Evolutionary conservation across 495 filamentous ascomycete species (phyloP), one percentile per base, ranked within the genome.

Genomic region (Lentithecium fluviatile): DNA sequence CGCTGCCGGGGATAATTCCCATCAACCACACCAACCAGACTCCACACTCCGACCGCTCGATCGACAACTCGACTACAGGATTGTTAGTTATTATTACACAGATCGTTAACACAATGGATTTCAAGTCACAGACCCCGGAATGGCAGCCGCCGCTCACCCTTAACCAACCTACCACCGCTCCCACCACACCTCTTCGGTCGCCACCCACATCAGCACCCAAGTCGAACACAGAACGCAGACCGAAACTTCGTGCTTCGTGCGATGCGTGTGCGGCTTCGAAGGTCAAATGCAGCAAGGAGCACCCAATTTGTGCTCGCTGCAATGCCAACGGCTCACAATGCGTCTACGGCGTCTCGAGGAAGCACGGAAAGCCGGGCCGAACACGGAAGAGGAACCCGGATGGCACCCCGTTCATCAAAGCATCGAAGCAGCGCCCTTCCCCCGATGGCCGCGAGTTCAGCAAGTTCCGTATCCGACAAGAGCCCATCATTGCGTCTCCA

Each of bases 201-300:
- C 23, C 29, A 29, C 50, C 51, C 10, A 53, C 58, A 23, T 54
- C 49, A 38, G 48, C 58, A 19, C 58, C 58, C n/a, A 53, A 53
- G 20, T 26, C 46, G 24, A 40, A 48, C 23, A 47, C 19, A 45
- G 62, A 13, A 59, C 71, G 58, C 65, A 64, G 24, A 64, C 71
- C 69, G 6, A 76, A 70, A 29, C 64, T 70, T 19, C 68, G 56
- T 66, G 62, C 73, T 23, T 69, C 70, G 0, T 72, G 70, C 52
- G 70, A 72, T 50, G 51, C 66, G 15, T 72, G 70, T 42, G 62
- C 68, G n/a, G 53, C 60, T 32, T 70, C 70, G 12, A 72, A 72
- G 55, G 70, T 72, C 45, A 72, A 71, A 49, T 72, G 70, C 59
- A 62, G 64, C 48, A 70, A 72, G 52, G 61, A 72, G 12, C 69